Evolutionary conservation across 164 flowering plant species (phyloP).

Genomic region (Macadamia tetraphylla): DNA sequence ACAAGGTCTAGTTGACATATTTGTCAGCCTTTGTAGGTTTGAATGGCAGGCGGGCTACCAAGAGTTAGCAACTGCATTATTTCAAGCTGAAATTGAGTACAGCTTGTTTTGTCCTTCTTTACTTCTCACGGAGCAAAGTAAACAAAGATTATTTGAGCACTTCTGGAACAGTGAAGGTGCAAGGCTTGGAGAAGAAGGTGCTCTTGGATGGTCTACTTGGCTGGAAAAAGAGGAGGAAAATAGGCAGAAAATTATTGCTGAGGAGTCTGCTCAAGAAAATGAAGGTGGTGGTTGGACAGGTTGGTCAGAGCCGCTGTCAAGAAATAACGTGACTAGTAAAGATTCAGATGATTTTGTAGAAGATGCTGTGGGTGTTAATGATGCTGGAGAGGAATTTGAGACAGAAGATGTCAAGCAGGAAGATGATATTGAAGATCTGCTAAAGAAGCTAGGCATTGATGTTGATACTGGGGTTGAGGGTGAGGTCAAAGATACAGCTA

Average conservation of each 20-base stretch:
- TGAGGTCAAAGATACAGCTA: constrained; percentile 57
- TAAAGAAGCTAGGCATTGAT: constrained; percentile 76
- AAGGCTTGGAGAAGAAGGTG: constrained; percentile 93
- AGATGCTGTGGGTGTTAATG: constrained; percentile 26
- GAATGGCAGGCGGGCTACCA: constrained; percentile 97
- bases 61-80: constrained; percentile 85
- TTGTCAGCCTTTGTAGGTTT: constrained; percentile 75
- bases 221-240: constrained; percentile 82
- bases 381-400: constrained; percentile 39
- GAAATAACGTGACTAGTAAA: constrained; percentile 16
- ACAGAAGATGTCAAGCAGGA: constrained; percentile 38
- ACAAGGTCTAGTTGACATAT: constrained; percentile 75
- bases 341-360: constrained; percentile 16
- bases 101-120: constrained; percentile 81
- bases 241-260: constrained; percentile 50
- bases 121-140: constrained; percentile 66
- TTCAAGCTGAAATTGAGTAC: constrained; percentile 88
- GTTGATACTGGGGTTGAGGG: constrained; percentile 47
- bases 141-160: constrained; percentile 81
- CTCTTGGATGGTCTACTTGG: constrained; percentile 93
- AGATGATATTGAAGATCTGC: constrained; percentile 68
- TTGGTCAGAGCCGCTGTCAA: constrained; percentile 65
- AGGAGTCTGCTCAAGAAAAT: constrained; percentile 36
- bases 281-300: constrained; percentile 96
- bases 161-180: constrained; percentile 85